Evolutionary conservation across 2,329 filamentous ascomycete species (phyloP), one percentile per base, ranked within the genome.

Genomic region (Aspergillus sojae): DNA sequence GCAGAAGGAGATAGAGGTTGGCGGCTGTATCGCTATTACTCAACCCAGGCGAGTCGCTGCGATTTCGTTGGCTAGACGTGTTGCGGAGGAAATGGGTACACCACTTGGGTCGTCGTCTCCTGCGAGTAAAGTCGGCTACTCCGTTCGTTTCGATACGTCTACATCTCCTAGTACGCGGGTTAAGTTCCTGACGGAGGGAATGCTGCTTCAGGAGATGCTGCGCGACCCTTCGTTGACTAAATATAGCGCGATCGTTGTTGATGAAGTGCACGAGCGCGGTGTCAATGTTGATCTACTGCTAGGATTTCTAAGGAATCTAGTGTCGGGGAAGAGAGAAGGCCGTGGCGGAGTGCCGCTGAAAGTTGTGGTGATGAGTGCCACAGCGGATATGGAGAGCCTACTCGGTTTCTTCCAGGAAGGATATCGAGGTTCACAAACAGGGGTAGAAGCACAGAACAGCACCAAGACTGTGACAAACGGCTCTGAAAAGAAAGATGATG

Each of bases 181-280:
- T 79, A 98, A 98, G 74, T 99, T 93, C 71, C 81, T 99, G 67
- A 99, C 95, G 0, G 96, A 99, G 77, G 95, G 95, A 71, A 98
- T 97, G 89, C 83, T 99, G 58, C 83, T 99, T 16, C 94, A 98
- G 76, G 96, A 99, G 78, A 90, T 99, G 78, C 79, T 99, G 64
- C 86, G 90, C 59, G 95, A 99, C 76, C 92, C 92, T 1, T 84
- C 89, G 72, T 83, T 99, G 72, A 87, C 86, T 36, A 89, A 92
- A 74, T 99, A 99, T 75, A 96, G 93, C 72, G 93, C 91, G 4
- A 85, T 99, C 0, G 85, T 99, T 21, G 92, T 99, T 9, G 95
- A 99, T 78, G 95, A 99, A 77, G 95, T 99, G 14, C 95, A 99
- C 80, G 95, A 99, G 80, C 86, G 95, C 70, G 96, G 94, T 69